Evolutionary conservation across 352 stramenopile genomes (phyloP).

Genomic region (Phytophthora tentaculata): DNA sequence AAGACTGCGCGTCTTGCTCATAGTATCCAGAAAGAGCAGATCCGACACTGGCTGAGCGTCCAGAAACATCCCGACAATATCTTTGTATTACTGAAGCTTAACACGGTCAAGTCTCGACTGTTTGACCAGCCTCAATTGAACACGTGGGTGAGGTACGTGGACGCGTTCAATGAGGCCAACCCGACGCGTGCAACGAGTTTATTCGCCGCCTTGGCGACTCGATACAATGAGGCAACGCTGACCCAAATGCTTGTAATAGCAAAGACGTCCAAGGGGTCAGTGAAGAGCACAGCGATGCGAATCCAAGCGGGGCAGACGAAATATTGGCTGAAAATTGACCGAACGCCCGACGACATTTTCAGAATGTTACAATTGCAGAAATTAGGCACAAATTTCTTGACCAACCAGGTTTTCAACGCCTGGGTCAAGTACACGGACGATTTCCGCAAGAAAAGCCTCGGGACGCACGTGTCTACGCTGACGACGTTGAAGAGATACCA

Average conservation of each 20-base stretch:
- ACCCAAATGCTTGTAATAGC: conserved; percentile 11
- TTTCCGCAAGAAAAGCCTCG: conserved; percentile 15
- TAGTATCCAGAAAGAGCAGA: conserved; percentile 7
- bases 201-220: conserved; percentile 1
- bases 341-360: conserved; percentile 3
- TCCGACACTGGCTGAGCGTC: conserved; percentile 4
- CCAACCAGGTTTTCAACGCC: conserved; percentile 7
- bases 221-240: conserved; percentile 1
- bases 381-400: background rate
- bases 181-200: conserved; percentile 4
- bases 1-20: conserved; percentile 1
- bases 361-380: conserved; percentile 6
- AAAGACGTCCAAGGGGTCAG: background rate
- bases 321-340: background rate
- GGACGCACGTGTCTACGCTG: conserved; percentile 4
- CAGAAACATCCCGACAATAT: conserved; percentile 14
- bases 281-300: background rate
- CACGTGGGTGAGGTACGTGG: conserved; percentile 18
- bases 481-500: conserved; percentile 14
- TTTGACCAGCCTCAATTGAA: conserved; percentile 20
- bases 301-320: conserved; percentile 5
- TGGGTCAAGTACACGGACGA: conserved; percentile 20
- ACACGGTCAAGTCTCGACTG: conserved; percentile 3
- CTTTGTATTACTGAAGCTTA: conserved; percentile 19
- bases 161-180: conserved; percentile 12